phyloP scores from a whole-genome alignment of 129 eudicot species.

The Pittosporum tobira region DNA sequence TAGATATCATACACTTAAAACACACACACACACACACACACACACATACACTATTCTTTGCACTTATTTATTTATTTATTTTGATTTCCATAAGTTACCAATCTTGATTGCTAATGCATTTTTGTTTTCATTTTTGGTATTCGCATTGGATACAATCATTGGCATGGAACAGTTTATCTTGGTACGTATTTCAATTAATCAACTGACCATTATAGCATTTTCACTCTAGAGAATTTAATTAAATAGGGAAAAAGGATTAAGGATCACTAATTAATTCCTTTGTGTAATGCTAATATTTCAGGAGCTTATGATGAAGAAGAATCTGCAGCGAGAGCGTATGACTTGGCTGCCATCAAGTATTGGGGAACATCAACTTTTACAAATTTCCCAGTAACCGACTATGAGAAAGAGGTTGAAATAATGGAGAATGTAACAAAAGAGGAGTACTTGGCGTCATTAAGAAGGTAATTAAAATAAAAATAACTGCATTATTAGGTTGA shows the following conservation, averaged over 20 bases:
- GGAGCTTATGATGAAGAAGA: slow-evolving; percentile 78
- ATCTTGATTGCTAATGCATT: slow-evolving; percentile 3
- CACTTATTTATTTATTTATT: not conserved
- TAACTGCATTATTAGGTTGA: not conserved
- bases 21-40: too few species aligned
- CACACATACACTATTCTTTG: not conserved
- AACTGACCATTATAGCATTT: not conserved
- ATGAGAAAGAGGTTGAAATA: slow-evolving; percentile 51
- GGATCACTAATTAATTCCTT: too few species aligned
- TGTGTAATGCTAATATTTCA: slow-evolving; percentile 4
- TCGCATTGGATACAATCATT: slow-evolving; percentile 15
- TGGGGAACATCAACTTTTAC: slow-evolving; percentile 72
- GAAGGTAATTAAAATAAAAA: slow-evolving; percentile 35
- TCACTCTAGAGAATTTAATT: too few species aligned
- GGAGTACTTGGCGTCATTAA: slow-evolving; percentile 65
- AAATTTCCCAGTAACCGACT: slow-evolving; percentile 64
- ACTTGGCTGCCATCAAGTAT: slow-evolving; percentile 71
- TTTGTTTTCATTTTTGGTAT: slow-evolving; percentile 15
- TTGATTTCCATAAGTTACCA: not conserved
- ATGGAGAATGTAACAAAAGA: slow-evolving; percentile 62
- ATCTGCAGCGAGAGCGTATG: slow-evolving; percentile 76
- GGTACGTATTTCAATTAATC: slow-evolving; percentile 28
- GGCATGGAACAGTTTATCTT: slow-evolving; percentile 56
- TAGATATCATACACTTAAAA: too few species aligned
- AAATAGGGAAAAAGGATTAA: too few species aligned